A percentile compares a stretch with the other conserved stretches of the same genome.
phyloP scores from a whole-genome alignment of 192 early-diverging fungal genomes.

The Linnemannia schmuckeri region DNA sequence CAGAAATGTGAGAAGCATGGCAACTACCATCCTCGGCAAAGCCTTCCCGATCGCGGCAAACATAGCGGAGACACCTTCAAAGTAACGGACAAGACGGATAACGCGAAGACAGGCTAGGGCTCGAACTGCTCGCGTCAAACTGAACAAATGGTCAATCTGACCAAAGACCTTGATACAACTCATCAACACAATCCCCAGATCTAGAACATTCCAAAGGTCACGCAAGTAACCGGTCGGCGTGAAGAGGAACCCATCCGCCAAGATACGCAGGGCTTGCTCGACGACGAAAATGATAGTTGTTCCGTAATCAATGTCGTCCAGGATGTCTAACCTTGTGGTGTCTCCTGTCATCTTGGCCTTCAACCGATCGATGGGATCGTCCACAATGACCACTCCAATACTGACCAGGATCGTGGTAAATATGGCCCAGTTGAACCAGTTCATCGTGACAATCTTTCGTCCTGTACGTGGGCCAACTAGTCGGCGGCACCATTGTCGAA shows the following conservation, averaged over 20 bases:
- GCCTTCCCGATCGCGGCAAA: conserved; percentile 65
- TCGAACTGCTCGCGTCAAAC: conserved; percentile 61
- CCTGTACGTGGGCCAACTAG: conserved; percentile 64
- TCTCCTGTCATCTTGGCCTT: conserved; percentile 53
- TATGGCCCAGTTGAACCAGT: conserved; percentile 61
- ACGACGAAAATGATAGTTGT: conserved; percentile 64
- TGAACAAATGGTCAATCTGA: conserved; percentile 53
- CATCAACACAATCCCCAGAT: conserved; percentile 67
- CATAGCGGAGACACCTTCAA: conserved; percentile 65
- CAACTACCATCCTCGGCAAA: conserved; percentile 69
- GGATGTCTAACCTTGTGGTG: conserved; percentile 12
- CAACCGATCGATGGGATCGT: conserved; percentile 60
- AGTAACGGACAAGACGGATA: conserved; percentile 60
- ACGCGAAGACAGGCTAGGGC: conserved; percentile 69
- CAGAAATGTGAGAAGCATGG: conserved; percentile 57
- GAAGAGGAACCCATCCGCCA: conserved; percentile 70
- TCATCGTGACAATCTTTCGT: conserved; percentile 62
- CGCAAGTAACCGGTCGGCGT: conserved; percentile 69
- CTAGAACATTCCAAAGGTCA: conserved; percentile 69
- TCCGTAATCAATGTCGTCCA: conserved; percentile 58
- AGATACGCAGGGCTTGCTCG: conserved; percentile 63
- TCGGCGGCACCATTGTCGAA: conserved; percentile 65
- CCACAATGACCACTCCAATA: conserved; percentile 60
- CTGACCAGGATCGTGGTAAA: conserved; percentile 62
- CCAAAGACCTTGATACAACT: conserved; percentile 63